Evolutionary conservation across 192 early-diverging fungal species (phyloP), one percentile per base, ranked within the genome.

Genomic region (Podila minutissima): DNA sequence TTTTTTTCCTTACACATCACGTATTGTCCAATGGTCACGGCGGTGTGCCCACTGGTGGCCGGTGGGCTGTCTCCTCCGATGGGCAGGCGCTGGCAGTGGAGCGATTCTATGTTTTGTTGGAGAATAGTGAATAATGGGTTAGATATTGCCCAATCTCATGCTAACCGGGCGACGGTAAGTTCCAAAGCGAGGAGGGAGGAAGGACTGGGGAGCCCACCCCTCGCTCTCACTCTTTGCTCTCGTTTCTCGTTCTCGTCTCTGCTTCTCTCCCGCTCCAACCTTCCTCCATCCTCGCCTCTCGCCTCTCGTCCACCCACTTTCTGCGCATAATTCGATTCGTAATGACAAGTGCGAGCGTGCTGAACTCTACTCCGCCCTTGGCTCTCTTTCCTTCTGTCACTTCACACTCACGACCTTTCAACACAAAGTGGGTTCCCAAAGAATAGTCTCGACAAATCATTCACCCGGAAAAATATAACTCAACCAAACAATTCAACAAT

Each of bases 1-100:
- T n/a, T 13, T 13, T n/a, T n/a, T n/a, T n/a, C n/a, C 78, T 71
- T 82, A 86, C 85, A 67, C 55, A 85, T 77, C 22, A 89, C 74
- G 60, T 85, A 77, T 48, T 83, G 74, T 4, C 82, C 82, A 13
- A 89, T 69, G 28, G 83, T 66, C n/a, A 85, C 83, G 35, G 83
- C 83, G 5, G 85, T 74, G 55, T 87, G 79, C 46, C 75, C 69
- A 41, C 37, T 86, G 59, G 79, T 64, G 13, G 75, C 74, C 7
- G 62, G 60, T 10, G 88, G 88, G 7, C 74, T 64, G 61, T 87
- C 81, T 4, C 88, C 88, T 5, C 81, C 67, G 37, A 85, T 64
- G 33, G 68, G 68, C 33, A 86, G 55, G 8, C 66, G 35, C 26
- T 74, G 78, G 59, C 79, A 81, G 48, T 85, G 79, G 19, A 85